phyloP scores from a whole-genome alignment of 768 basidiomycete species.

The Boletus sp. region DNA sequence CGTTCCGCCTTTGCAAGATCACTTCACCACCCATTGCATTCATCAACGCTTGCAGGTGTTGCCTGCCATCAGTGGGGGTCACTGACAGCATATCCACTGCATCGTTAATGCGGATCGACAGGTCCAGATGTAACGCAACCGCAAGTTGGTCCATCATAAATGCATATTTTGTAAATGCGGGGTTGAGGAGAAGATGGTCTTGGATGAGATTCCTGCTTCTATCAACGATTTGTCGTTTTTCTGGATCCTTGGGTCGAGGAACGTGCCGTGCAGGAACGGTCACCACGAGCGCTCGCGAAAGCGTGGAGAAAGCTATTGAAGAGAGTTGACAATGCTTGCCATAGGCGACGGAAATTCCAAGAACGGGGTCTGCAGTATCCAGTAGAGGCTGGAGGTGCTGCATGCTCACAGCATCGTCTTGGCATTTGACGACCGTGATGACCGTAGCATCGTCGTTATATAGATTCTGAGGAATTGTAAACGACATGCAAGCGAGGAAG shows the following conservation, averaged over 20 bases:
- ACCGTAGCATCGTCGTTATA: no score
- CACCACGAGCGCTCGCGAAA: slow-evolving; percentile 36
- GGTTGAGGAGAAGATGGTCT: slow-evolving; percentile 33
- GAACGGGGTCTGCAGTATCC: no score
- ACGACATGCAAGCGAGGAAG: neutral
- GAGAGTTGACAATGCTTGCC: slow-evolving; percentile 35
- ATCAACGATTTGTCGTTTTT: neutral
- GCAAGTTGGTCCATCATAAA: slow-evolving; percentile 49
- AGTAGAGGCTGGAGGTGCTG: no score
- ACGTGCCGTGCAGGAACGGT: slow-evolving; percentile 21
- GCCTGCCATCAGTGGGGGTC: slow-evolving; percentile 18
- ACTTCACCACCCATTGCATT: slow-evolving; percentile 38
- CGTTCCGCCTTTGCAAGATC: slow-evolving; percentile 26
- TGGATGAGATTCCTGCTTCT: slow-evolving; percentile 28
- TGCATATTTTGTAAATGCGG: slow-evolving; percentile 32
- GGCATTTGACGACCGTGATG: no score
- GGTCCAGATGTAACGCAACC: slow-evolving; percentile 40
- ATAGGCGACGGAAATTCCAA: no score
- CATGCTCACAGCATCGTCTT: no score
- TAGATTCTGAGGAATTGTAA: slow-evolving; percentile 34
- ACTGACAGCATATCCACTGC: slow-evolving; percentile 45
- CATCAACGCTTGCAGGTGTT: slow-evolving; percentile 36
- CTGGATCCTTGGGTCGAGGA: neutral
- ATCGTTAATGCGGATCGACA: slow-evolving; percentile 31
- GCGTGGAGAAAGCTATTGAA: slow-evolving; percentile 41